These are phyloP conservation scores for Bruguiera parviflora DNA, from an alignment of 345 rosid genomes.

Conservation along the genomic window DNA sequence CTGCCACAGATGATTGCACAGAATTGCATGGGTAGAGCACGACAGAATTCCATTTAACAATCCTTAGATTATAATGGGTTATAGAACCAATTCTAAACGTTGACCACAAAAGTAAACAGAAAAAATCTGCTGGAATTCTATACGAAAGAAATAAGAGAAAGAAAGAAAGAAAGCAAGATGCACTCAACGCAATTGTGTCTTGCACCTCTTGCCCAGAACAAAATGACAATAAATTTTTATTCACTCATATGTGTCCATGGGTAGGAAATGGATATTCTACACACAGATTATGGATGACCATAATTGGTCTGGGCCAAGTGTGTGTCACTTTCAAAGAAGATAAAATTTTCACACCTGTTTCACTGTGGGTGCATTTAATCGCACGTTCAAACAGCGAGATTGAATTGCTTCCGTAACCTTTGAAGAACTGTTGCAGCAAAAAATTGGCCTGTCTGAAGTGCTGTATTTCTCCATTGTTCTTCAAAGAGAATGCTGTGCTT, in stretches of 20 bases:
- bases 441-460: slow-evolving; percentile 74
- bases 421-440: slow-evolving; percentile 94
- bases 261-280: no score
- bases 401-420: slow-evolving; percentile 92
- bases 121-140: no score
- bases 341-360: slow-evolving; percentile 51
- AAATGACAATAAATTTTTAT: no score
- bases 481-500: slow-evolving; percentile 95
- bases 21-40: neutral
- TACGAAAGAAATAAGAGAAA: no score
- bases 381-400: slow-evolving; percentile 88
- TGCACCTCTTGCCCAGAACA: no score
- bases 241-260: no score
- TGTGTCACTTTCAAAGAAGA: no score
- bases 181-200: no score
- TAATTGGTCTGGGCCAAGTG: neutral
- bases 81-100: no score
- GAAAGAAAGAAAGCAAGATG: no score
- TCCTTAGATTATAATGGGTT: no score
- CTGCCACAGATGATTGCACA: slow-evolving; percentile 33
- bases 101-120: no score
- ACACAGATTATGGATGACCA: neutral
- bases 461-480: slow-evolving; percentile 99
- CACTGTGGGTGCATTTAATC: slow-evolving; percentile 77
- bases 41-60: neutral